phyloP scores from a whole-genome alignment of 805 yeast species.

The Sporopachydermia quercuum region DNA sequence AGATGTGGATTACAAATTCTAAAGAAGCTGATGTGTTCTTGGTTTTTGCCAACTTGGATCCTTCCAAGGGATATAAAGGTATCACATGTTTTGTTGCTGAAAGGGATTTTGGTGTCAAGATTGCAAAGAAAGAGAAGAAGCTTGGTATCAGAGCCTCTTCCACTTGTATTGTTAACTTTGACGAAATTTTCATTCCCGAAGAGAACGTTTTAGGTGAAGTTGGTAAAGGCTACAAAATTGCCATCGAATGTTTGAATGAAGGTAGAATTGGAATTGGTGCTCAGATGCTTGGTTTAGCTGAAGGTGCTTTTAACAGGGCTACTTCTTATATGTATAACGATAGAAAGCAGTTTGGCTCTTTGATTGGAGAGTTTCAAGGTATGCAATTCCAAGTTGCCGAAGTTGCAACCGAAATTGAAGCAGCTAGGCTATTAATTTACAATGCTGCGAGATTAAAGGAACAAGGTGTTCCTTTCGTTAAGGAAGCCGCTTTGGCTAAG shows the following conservation, averaged over 20 bases:
- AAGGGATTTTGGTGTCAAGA: slow-evolving; percentile 23
- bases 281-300: slow-evolving; percentile 29
- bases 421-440: slow-evolving; percentile 25
- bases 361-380: slow-evolving; percentile 29
- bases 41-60: slow-evolving; percentile 26
- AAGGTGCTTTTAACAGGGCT: slow-evolving; percentile 27
- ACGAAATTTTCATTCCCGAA: slow-evolving; percentile 25
- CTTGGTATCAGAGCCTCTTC: slow-evolving; percentile 28
- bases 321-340: slow-evolving; percentile 22
- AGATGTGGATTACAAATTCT: slow-evolving; percentile 33
- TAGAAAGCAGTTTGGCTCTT: slow-evolving; percentile 27
- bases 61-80: slow-evolving; percentile 27
- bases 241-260: slow-evolving; percentile 27
- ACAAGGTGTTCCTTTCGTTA: slow-evolving; percentile 22
- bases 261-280: slow-evolving; percentile 32
- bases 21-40: slow-evolving; percentile 26
- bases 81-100: slow-evolving; percentile 29
- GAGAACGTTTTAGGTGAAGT: slow-evolving; percentile 26
- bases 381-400: slow-evolving; percentile 31
- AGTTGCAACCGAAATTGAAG: slow-evolving; percentile 28
- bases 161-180: slow-evolving; percentile 25
- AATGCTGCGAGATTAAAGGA: slow-evolving; percentile 32
- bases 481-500: slow-evolving; percentile 32
- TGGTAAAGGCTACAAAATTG: slow-evolving; percentile 30
- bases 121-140: slow-evolving; percentile 29